Evolutionary conservation across 1,284 basidiomycete genomes (phyloP).

Genomic region (Ustilago bromivora): DNA sequence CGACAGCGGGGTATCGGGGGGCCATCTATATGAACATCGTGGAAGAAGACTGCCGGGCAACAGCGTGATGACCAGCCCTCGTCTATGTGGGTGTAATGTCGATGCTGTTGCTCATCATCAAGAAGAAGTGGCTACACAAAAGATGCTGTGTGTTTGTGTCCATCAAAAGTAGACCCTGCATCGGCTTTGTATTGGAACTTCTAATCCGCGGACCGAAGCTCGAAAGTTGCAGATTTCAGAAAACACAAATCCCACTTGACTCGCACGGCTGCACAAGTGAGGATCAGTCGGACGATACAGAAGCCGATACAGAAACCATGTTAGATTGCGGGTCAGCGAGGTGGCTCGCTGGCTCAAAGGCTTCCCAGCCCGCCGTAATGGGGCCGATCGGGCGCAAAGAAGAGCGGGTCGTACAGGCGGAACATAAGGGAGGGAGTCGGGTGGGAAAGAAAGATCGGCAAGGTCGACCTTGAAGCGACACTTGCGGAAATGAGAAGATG

Average conservation of each 20-base stretch:
- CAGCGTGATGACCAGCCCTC: not conserved
- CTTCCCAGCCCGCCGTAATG: too few relatives aligned
- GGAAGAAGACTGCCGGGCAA: not conserved
- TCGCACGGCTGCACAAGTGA: too few relatives aligned
- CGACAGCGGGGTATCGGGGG: not conserved
- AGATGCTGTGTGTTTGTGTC: constrained; percentile 11
- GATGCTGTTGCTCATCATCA: not conserved
- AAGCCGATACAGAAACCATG: too few relatives aligned
- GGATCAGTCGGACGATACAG: too few relatives aligned
- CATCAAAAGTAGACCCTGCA: constrained; percentile 34
- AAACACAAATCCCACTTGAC: not conserved
- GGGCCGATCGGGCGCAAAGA: too few relatives aligned
- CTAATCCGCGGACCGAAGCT: constrained; percentile 18
- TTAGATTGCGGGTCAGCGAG: too few relatives aligned
- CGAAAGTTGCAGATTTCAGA: not conserved
- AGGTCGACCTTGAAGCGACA: too few relatives aligned
- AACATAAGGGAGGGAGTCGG: too few relatives aligned
- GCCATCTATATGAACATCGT: not conserved
- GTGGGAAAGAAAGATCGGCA: too few relatives aligned
- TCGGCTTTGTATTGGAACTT: constrained; percentile 17
- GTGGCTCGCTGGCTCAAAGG: too few relatives aligned
- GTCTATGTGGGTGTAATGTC: not conserved
- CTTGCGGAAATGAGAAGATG: too few relatives aligned
- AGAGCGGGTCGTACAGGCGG: too few relatives aligned
- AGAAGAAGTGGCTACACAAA: constrained; percentile 4